Conservation (phyloP, 2,329 filamentous ascomycete genomes). For the Helminthosporium solani region DNA sequence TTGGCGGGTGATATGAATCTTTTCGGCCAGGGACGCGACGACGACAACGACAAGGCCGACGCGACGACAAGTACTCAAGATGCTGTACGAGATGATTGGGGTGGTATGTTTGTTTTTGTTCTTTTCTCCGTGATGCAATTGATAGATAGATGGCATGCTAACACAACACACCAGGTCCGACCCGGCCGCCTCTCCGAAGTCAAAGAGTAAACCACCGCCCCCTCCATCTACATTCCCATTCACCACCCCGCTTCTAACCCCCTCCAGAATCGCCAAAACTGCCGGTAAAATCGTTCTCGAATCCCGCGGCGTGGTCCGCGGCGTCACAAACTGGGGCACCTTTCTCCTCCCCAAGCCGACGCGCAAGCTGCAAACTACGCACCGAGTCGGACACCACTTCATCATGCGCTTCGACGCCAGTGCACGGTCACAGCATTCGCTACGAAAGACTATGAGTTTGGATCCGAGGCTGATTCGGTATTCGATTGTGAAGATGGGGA, state of each 20-base stretch:
- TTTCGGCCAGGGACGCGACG: constrained; percentile 5
- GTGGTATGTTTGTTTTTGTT: constrained; percentile 62
- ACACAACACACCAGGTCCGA: too few species aligned
- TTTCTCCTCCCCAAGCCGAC: constrained; percentile 81
- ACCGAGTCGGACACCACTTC: constrained; percentile 92
- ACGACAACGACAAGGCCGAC: constrained; percentile 5
- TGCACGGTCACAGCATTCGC: constrained; percentile 68
- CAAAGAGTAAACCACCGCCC: constrained; percentile 71
- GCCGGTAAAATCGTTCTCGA: constrained; percentile 80
- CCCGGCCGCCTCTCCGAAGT: constrained; percentile 87
- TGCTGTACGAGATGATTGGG: constrained; percentile 98
- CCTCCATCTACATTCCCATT: constrained; percentile 21
- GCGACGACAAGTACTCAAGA: constrained; percentile 42
- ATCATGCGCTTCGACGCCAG: constrained; percentile 93
- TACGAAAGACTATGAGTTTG: constrained; percentile 73
- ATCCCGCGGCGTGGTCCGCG: constrained; percentile 84
- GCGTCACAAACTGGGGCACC: constrained; percentile 91
- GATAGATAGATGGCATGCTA: too few species aligned
- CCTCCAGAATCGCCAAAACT: constrained; percentile 80
- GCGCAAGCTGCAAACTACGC: constrained; percentile 76
- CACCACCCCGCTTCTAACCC: too few species aligned
- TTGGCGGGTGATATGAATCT: constrained; percentile 8
- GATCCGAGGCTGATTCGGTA: constrained; percentile 91
- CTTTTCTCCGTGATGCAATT: background rate
- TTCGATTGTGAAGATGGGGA: constrained; percentile 81